A percentile compares a stretch with the other conserved stretches of the same genome.
Conservation (phyloP, 176 grass and related monocot species). For the Dactylis glomerata region DNA sequence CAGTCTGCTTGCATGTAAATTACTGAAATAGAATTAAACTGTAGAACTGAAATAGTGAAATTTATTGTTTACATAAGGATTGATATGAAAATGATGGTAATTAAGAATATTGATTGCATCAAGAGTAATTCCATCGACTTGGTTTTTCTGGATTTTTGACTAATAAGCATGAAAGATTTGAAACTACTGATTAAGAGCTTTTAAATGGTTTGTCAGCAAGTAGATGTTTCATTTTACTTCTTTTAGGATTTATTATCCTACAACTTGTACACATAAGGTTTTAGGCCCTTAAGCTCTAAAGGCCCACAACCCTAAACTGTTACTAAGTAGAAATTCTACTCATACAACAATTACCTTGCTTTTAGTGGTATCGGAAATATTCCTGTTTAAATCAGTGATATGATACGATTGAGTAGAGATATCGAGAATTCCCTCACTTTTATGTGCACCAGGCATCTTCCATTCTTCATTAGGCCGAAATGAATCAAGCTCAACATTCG, state of each 20-base stretch:
- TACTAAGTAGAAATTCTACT: neutral
- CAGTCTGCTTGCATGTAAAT: neutral
- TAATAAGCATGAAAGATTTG: neutral
- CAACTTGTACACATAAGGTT: neutral
- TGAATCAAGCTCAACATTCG: neutral
- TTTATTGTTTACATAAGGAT: neutral
- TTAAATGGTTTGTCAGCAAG: neutral
- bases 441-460: constrained; percentile 7
- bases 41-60: too few species aligned
- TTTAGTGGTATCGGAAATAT: constrained; percentile 36
- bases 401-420: constrained; percentile 11
- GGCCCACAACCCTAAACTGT: neutral
- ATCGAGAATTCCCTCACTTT: neutral
- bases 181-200: neutral
- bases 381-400: constrained; percentile 29
- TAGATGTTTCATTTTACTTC: neutral
- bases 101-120: neutral
- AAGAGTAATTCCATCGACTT: neutral
- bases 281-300: neutral
- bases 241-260: neutral
- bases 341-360: constrained; percentile 41
- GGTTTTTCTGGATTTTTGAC: neutral
- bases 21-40: neutral
- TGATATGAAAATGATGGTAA: too few species aligned
- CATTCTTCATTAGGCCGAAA: neutral